Evolutionary conservation across 1,284 basidiomycete species (phyloP), one percentile per base, ranked within the genome.

Genomic region (Coniophora puteana): DNA sequence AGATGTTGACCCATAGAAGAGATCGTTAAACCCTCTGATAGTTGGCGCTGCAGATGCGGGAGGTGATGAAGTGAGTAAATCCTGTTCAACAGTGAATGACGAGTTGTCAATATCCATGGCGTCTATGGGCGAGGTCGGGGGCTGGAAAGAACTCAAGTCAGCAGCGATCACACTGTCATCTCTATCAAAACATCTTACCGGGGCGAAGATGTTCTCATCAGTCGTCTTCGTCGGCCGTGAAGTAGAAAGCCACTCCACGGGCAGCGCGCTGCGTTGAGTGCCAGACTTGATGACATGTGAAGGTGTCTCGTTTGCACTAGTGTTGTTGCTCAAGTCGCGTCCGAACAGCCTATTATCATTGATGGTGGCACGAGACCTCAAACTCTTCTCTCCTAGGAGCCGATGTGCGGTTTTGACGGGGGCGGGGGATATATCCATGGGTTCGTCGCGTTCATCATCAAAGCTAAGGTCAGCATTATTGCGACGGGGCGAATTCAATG

Each of bases 351-450:
- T 72, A 5, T 76, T 71, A 17, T 67, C 69, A 44, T 71, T 79
- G 3, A 82, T 83, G 47, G 73, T 74, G 21, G 78, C 78, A 36
- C 79, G 73, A 3, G 79, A 78, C 22, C 81, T 74, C 29, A 55
- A 55, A 36, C 45, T 49, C 25, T 52, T 55, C 11, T 46, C 57
- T 35, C 58, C 59, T 5, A 51, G 44, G 35, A 63, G 55, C 43
- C 46, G 51, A 49, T 53, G 55, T 29, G 50, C 36, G 20, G 61
- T 51, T 47, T 60, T 63, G 38, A 59, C 42, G 34, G 74, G 83
- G 12, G 72, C 74, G 11, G 87, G 87, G 4, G 87, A 89, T 32
- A 89, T 83, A 54, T 89, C 86, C 86, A 89, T 89, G 4, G 82
- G 74, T 47, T 78, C 70, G 29, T 69, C 65, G 46, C 63, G 69